These are phyloP conservation scores for Pestalotiopsis sp. DNA, from an alignment of 2,329 filamentous ascomycete species.

Conservation along the genomic window DNA sequence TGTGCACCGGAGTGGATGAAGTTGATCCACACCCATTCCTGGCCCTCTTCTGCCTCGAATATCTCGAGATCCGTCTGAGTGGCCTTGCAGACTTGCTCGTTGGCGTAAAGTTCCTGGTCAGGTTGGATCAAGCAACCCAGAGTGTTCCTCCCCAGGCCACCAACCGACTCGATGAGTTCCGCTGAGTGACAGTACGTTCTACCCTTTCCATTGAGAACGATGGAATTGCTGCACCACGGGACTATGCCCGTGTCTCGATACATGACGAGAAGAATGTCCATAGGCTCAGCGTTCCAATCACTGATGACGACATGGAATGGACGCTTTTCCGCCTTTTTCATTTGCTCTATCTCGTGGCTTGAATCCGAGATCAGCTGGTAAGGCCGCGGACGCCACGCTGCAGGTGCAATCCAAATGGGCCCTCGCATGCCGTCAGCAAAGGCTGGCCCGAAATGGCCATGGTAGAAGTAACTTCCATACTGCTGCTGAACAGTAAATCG, in stretches of 20 bases:
- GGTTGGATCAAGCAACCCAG: conserved; percentile 17
- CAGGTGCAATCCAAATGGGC: conserved; percentile 20
- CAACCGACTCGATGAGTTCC: conserved; percentile 10
- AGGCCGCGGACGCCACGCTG: conserved; percentile 19
- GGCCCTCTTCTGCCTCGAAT: conserved; percentile 13
- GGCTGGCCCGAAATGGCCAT: conserved; percentile 21
- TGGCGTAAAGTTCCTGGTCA: conserved; percentile 13
- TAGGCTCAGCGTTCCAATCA: conserved; percentile 21
- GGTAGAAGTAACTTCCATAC: conserved; percentile 23
- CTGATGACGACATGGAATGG: conserved; percentile 20
- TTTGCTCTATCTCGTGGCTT: conserved; percentile 12
- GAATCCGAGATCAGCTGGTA: conserved; percentile 18
- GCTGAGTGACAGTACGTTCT: conserved; percentile 18
- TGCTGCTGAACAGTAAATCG: conserved; percentile 20
- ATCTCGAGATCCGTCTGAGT: conserved; percentile 19
- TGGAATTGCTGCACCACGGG: conserved; percentile 20
- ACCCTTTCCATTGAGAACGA: conserved; percentile 19
- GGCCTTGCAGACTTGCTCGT: conserved; percentile 16
- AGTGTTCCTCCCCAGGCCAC: conserved; percentile 17
- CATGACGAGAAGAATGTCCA: conserved; percentile 22
- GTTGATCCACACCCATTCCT: conserved; percentile 21
- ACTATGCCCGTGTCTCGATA: conserved; percentile 20
- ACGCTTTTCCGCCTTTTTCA: conserved; percentile 18
- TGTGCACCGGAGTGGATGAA: conserved; percentile 22
- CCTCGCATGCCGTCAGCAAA: conserved; percentile 23